Conservation (phyloP, 164 flowering plant species). For the Tetrastigma voinierianum region DNA sequence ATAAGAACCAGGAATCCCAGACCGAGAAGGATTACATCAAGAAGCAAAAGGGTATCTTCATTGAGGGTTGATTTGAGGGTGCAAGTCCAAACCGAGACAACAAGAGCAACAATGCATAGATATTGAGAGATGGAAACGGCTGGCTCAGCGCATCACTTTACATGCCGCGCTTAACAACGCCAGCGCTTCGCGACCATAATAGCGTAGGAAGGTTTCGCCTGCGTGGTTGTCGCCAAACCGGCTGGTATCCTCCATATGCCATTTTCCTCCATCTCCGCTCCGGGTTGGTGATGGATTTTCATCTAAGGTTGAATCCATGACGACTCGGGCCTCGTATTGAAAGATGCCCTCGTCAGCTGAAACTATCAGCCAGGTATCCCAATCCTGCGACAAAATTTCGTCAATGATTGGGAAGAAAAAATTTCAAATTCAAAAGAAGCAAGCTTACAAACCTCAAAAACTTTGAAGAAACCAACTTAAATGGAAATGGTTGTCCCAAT, state of each 20-base stretch:
- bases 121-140: constrained; percentile 75
- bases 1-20: constrained; percentile 71
- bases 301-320: constrained; percentile 20
- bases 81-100: constrained; percentile 79
- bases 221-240: constrained; percentile 93
- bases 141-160: constrained; percentile 49
- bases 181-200: constrained; percentile 95
- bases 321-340: background rate
- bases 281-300: constrained; percentile 26
- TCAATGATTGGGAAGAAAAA: too few relatives aligned
- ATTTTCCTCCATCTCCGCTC: constrained; percentile 87
- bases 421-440: too few relatives aligned
- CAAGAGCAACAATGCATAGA: constrained; percentile 80
- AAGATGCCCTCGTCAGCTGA: constrained; percentile 1
- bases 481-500: too few relatives aligned
- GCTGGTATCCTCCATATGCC: constrained; percentile 99
- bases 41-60: constrained; percentile 57
- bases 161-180: constrained; percentile 57
- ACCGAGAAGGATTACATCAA: constrained; percentile 63
- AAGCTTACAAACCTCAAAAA: too few relatives aligned
- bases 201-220: constrained; percentile 84
- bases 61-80: constrained; percentile 59
- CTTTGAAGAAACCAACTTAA: too few relatives aligned
- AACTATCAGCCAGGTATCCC: too few relatives aligned
- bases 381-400: too few relatives aligned